These are phyloP conservation scores for Teratosphaeria zuluensis DNA, from an alignment of 2,329 filamentous ascomycete species.

Conservation along the genomic window DNA sequence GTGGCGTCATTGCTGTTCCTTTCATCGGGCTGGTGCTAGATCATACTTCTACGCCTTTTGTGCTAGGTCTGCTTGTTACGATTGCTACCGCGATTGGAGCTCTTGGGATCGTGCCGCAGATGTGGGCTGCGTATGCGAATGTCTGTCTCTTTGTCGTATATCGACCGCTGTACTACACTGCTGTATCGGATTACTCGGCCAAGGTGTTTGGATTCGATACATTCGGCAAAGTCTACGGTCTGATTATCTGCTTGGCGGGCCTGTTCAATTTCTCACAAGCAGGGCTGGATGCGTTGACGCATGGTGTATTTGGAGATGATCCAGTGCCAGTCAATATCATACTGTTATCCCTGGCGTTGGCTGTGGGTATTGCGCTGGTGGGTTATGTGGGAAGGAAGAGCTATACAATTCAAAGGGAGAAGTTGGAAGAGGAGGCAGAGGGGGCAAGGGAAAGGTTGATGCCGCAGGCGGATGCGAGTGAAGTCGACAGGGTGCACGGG, in stretches of 20 bases:
- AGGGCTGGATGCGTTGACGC: constrained; percentile 68
- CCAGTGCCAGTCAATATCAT: constrained; percentile 69
- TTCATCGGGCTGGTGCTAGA: constrained; percentile 78
- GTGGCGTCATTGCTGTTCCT: constrained; percentile 73
- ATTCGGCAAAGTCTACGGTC: constrained; percentile 87
- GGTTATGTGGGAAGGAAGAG: constrained; percentile 52
- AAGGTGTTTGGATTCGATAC: constrained; percentile 93
- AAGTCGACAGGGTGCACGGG: constrained; percentile 19
- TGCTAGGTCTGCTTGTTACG: constrained; percentile 60
- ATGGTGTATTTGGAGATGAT: constrained; percentile 59
- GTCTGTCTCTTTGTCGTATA: constrained; percentile 73
- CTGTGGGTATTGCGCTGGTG: constrained; percentile 57
- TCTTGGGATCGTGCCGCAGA: constrained; percentile 63
- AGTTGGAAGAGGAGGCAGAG: constrained; percentile 36
- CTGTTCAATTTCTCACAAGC: constrained; percentile 77
- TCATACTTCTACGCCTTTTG: constrained; percentile 59
- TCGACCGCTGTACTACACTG: constrained; percentile 80
- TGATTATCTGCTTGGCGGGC: constrained; percentile 78
- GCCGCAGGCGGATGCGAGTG: constrained; percentile 22
- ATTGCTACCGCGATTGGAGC: constrained; percentile 65
- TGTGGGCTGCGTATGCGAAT: constrained; percentile 65
- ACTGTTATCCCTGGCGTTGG: constrained; percentile 51
- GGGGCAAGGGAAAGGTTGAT: constrained; percentile 30
- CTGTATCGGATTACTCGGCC: constrained; percentile 76
- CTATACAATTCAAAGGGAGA: constrained; percentile 31